Base-by-base conservation (phyloP, 1,284 basidiomycete genomes). In the Ustilago cynodontis region DNA sequence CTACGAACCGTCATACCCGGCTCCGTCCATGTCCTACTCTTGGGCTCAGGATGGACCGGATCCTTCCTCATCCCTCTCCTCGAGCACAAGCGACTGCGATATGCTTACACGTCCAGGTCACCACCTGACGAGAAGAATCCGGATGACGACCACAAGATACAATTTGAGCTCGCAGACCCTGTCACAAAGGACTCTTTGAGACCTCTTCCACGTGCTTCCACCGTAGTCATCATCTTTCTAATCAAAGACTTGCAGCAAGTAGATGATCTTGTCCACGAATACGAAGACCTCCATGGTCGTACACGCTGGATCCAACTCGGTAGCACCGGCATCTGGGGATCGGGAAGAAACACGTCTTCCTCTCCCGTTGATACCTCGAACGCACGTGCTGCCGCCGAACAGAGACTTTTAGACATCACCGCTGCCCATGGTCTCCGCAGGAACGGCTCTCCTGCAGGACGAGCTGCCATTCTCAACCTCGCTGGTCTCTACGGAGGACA, bases 31-130 rank as follows among this genome's bases (percentile, higher is more conserved):
- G 83, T 91, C 43, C 88, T 92, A 45, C 89, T 91, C 59, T 88
- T 92, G 26, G 91, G 91, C 49, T 89, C 90, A n/a, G 91, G 91
- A 41, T 92, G 91, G 91, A 90, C 90, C 1, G 90, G 88, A 1
- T 88, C 87, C 13, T 92, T 92, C 85, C 87, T 92, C 51, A 87
- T 90, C 45, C 89, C 90, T 0, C 89, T 90, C 18, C 89, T 90
- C 80, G 9, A 31, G 20, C 16, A 71, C 0, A 26, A 70, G 0
- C 35, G 70, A 11, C 60, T 84, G 39, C 54, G 67, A 39, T 59
- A 85, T 18, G 73, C 91, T 65, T 87, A 87, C 0, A 89, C 88
- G 77, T 89, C 90, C 1, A 88, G 89, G 3, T 91, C 91, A 0
- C 65, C 70, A n/a, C 75, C 75, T 13, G 59, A 72, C 45, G 59